Evolutionary conservation across 2,329 filamentous ascomycete genomes (phyloP).

Genomic region (Trichoderma gracile): DNA sequence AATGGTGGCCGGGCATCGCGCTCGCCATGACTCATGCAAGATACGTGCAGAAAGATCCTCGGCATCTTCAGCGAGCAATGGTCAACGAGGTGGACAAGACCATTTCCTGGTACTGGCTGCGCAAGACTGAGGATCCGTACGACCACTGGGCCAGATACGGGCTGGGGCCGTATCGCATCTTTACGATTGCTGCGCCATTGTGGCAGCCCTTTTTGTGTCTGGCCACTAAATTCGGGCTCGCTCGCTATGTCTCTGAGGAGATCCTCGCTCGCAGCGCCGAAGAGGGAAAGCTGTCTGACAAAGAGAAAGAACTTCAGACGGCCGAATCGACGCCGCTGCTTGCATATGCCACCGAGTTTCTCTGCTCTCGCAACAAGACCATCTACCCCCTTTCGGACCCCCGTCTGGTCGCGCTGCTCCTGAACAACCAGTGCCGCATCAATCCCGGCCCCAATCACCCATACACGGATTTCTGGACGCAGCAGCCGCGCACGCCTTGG

Average conservation of each 20-base stretch:
- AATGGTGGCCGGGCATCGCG: slow-evolving; percentile 43
- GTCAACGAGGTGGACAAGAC: slow-evolving; percentile 36
- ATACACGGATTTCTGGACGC: slow-evolving; percentile 32
- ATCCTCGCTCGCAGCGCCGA: slow-evolving; percentile 22
- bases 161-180: slow-evolving; percentile 38
- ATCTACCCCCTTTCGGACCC: slow-evolving; percentile 40
- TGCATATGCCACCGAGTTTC: slow-evolving; percentile 38
- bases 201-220: slow-evolving; percentile 38
- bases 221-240: slow-evolving; percentile 39
- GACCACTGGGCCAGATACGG: slow-evolving; percentile 41
- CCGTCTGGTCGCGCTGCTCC: slow-evolving; percentile 33
- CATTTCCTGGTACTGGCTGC: slow-evolving; percentile 38
- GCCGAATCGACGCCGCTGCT: slow-evolving; percentile 35
- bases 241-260: slow-evolving; percentile 33
- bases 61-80: slow-evolving; percentile 27
- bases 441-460: slow-evolving; percentile 30
- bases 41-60: slow-evolving; percentile 31
- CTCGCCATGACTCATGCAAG: slow-evolving; percentile 42
- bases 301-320: slow-evolving; percentile 3
- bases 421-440: slow-evolving; percentile 27
- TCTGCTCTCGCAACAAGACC: slow-evolving; percentile 39
- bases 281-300: neutral
- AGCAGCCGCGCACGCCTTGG: slow-evolving; percentile 35
- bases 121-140: slow-evolving; percentile 31
- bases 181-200: slow-evolving; percentile 36